Conservation (phyloP, 371 early-diverging fungal species). For the Rhizopus microsporus region DNA sequence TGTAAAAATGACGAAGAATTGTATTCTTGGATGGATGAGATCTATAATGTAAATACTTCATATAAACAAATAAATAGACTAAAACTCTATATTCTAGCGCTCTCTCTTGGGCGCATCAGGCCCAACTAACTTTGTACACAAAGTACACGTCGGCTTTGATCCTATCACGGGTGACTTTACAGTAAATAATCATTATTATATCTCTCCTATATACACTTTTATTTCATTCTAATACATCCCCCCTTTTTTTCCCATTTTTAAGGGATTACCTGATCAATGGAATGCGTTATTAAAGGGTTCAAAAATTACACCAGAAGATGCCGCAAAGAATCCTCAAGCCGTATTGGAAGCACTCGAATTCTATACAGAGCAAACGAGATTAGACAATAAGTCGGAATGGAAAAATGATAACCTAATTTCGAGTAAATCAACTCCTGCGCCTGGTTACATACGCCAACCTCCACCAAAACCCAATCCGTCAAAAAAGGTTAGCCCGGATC, state of each 20-base stretch:
- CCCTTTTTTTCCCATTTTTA: not conserved
- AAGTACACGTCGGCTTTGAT: slow-evolving; percentile 89
- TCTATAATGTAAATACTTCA: slow-evolving; percentile 61
- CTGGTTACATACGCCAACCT: slow-evolving; percentile 21
- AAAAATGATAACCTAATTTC: slow-evolving; percentile 16
- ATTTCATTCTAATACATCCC: not conserved
- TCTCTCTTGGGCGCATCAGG: slow-evolving; percentile 62
- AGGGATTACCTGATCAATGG: slow-evolving; percentile 96
- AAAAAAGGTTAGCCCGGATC: slow-evolving; percentile 7
- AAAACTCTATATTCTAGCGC: slow-evolving; percentile 24
- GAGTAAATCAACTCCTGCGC: slow-evolving; percentile 34
- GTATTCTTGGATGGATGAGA: slow-evolving; percentile 86
- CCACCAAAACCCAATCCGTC: slow-evolving; percentile 14
- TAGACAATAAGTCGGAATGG: slow-evolving; percentile 33
- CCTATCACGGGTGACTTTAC: slow-evolving; percentile 79
- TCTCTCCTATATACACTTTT: not conserved
- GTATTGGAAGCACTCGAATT: slow-evolving; percentile 96
- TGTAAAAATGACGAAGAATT: slow-evolving; percentile 83
- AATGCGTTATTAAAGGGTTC: slow-evolving; percentile 86
- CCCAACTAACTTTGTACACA: slow-evolving; percentile 85
- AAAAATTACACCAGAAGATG: slow-evolving; percentile 94
- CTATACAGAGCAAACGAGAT: slow-evolving; percentile 80
- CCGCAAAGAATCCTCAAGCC: slow-evolving; percentile 95
- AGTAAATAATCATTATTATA: slow-evolving; percentile 39
- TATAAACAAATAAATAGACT: not conserved